Conservation (phyloP, 306 rosid genomes). For the Prunus fruticosa region DNA sequence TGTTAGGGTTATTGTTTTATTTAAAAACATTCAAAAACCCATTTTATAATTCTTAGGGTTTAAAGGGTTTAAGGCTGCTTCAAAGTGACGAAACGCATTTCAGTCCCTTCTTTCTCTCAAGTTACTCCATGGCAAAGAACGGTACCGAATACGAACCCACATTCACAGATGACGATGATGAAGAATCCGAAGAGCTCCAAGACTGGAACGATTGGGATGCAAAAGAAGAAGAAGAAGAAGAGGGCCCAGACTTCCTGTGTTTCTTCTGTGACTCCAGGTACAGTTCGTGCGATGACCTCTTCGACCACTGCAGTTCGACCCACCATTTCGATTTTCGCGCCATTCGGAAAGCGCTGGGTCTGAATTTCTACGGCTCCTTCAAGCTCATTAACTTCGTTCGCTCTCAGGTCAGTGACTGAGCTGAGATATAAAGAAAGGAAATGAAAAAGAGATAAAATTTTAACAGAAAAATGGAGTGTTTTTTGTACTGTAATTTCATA, state of each 20-base stretch:
- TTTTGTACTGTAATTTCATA: no score
- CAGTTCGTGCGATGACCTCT: slow-evolving; percentile 39
- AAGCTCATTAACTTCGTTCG: slow-evolving; percentile 82
- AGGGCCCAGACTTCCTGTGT: slow-evolving; percentile 42
- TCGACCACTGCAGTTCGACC: slow-evolving; percentile 52
- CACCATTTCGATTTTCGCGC: slow-evolving; percentile 67
- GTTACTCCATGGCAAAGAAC: slow-evolving; percentile 2
- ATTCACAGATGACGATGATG: slow-evolving; percentile 22
- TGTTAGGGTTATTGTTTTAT: no score
- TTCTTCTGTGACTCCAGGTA: slow-evolving; percentile 65
- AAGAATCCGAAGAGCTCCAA: slow-evolving; percentile 30
- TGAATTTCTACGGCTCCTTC: slow-evolving; percentile 76
- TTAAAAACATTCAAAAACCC: no score
- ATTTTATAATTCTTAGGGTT: slow-evolving; percentile 6
- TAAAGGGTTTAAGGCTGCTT: slow-evolving; percentile 1
- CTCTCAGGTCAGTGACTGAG: slow-evolving; percentile 44
- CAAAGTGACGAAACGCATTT: not conserved
- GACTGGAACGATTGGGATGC: slow-evolving; percentile 69
- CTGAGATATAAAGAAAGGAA: not conserved
- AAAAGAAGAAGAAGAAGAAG: slow-evolving; percentile 35
- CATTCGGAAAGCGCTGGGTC: slow-evolving; percentile 32
- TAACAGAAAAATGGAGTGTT: not conserved
- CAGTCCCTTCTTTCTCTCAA: not conserved
- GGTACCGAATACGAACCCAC: slow-evolving; percentile 3
- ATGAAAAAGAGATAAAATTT: not conserved